Evolutionary conservation across 345 rosid species (phyloP).

Genomic region (Sapria himalayana): DNA sequence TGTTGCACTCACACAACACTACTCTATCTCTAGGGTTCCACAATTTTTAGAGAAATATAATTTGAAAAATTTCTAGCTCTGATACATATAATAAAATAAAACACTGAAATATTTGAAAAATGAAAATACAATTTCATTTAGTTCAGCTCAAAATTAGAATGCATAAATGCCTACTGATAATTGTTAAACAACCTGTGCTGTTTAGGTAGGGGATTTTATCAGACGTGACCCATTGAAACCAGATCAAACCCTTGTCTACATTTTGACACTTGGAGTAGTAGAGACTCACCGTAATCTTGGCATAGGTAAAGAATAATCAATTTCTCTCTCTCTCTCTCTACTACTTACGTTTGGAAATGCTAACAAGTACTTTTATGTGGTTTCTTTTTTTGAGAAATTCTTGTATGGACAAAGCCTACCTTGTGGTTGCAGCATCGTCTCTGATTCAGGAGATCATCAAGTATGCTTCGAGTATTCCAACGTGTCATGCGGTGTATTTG

Average conservation of each 20-base stretch:
- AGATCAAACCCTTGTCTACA: conserved; percentile 66
- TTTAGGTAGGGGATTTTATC: conserved; percentile 72
- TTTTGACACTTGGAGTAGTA: conserved; percentile 76
- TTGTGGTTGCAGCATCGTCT: conserved; percentile 35
- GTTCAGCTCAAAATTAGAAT: too few relatives aligned
- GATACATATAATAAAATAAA: too few relatives aligned
- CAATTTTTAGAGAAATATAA: too few relatives aligned
- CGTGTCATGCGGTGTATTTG: conserved; percentile 72
- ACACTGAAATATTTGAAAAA: too few relatives aligned
- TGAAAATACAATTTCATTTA: too few relatives aligned
- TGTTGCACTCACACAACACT: too few relatives aligned
- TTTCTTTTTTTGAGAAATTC: conserved; percentile 4
- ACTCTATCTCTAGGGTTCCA: too few relatives aligned
- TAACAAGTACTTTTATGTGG: not conserved
- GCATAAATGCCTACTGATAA: too few relatives aligned
- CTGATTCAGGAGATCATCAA: conserved; percentile 63
- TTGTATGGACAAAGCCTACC: conserved; percentile 6
- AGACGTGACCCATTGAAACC: conserved; percentile 42
- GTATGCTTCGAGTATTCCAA: conserved; percentile 42
- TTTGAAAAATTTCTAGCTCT: too few relatives aligned
- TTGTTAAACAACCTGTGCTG: conserved; percentile 4
- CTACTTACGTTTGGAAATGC: too few relatives aligned
- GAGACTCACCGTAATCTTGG: conserved; percentile 66
- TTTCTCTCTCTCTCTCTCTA: conserved; percentile 1
- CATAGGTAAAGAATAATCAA: conserved; percentile 34